Conservation (phyloP, 306 rosid species). For the Trichosanthes truncata region DNA sequence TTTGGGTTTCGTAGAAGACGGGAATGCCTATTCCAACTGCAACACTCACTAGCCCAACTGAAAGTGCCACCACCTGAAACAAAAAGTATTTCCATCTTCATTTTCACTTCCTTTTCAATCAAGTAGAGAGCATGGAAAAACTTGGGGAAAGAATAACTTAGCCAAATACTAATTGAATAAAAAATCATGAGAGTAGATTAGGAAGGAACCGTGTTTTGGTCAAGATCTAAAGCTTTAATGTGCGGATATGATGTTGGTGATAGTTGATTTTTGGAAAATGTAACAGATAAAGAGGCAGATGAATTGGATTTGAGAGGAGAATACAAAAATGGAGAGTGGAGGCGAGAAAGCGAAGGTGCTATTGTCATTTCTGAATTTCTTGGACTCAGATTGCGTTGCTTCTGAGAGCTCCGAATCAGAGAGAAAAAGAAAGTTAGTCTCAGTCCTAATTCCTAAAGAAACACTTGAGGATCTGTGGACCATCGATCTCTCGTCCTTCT, state of each 20-base stretch:
- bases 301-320: conserved; percentile 47
- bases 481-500: too few species aligned
- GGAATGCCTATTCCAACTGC: conserved; percentile 84
- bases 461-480: conserved; percentile 6
- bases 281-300: conserved; percentile 14
- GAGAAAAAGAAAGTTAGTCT: not conserved
- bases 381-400: not conserved
- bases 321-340: conserved; percentile 54
- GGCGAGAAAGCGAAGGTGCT: conserved; percentile 39
- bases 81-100: not conserved
- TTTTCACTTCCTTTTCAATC: not conserved
- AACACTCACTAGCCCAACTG: conserved; percentile 72
- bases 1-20: conserved; percentile 79
- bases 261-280: conserved; percentile 29
- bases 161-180: too few species aligned
- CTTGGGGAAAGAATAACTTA: not conserved
- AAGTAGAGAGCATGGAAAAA: not conserved
- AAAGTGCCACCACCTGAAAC: conserved; percentile 69
- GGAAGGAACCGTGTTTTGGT: conserved; percentile 72
- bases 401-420: not conserved
- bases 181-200: too few species aligned
- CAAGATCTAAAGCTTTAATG: conserved; percentile 76
- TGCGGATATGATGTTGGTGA: conserved; percentile 56
- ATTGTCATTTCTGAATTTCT: conserved; percentile 37
- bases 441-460: not conserved